These are phyloP conservation scores for Didymella lethalis DNA, from an alignment of 2,329 filamentous ascomycete species.

Conservation along the genomic window DNA sequence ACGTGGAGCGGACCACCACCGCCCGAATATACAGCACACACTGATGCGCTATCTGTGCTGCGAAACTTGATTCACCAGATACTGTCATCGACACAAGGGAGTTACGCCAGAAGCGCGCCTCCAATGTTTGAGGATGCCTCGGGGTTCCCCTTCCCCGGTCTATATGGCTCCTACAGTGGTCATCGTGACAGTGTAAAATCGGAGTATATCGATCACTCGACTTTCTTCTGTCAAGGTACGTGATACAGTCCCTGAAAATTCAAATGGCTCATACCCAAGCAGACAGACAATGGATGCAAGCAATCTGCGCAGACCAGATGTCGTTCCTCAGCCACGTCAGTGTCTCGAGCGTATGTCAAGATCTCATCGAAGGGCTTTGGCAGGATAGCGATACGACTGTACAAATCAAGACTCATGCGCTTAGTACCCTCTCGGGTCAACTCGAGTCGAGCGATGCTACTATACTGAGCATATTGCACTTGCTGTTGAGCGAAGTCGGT, in stretches of 20 bases:
- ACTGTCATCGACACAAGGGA: constrained; percentile 24
- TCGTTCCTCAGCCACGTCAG: constrained; percentile 48
- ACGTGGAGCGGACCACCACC: constrained; percentile 4
- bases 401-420: constrained; percentile 42
- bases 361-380: constrained; percentile 38
- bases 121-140: constrained; percentile 29
- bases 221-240: constrained; percentile 36
- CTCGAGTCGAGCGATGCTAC: constrained; percentile 41
- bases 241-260: neutral
- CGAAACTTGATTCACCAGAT: constrained; percentile 3
- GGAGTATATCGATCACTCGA: constrained; percentile 34
- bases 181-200: constrained; percentile 34
- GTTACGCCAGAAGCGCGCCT: constrained; percentile 34
- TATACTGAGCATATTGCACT: constrained; percentile 43
- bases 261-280: constrained; percentile 11
- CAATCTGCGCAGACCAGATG: constrained; percentile 39
- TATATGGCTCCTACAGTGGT: constrained; percentile 9
- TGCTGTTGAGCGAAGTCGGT: constrained; percentile 45
- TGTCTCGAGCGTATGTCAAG: constrained; percentile 45
- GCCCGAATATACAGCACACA: neutral
- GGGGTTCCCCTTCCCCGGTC: constrained; percentile 37
- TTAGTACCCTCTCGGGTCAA: constrained; percentile 39
- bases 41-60: neutral
- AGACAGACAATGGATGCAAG: constrained; percentile 41
- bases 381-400: constrained; percentile 44